Percentiles rank a stretch among this genome's conserved stretches.
phyloP scores from a whole-genome alignment of 495 filamentous ascomycete genomes.

The Collariella sp. region DNA sequence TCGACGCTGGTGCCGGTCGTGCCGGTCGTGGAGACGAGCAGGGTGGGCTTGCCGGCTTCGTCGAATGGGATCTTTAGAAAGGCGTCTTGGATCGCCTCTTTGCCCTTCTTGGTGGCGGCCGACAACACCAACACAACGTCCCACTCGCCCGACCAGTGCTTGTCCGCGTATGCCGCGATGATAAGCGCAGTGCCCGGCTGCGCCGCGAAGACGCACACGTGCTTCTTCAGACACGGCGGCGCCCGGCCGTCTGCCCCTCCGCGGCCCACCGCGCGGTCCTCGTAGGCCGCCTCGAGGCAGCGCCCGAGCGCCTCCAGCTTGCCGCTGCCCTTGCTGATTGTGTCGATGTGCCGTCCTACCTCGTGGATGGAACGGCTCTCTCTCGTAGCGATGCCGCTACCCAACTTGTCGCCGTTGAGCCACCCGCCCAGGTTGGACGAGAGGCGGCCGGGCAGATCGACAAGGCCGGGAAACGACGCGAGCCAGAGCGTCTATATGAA shows the following conservation, averaged over 20 bases:
- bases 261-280: background rate
- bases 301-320: no score
- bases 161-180: no score
- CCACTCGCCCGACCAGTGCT: no score
- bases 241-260: background rate
- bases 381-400: background rate
- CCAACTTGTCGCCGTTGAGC: slow-evolving; percentile 1
- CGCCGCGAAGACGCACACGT: slow-evolving; percentile 6
- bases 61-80: background rate
- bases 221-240: slow-evolving; percentile 6
- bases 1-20: no score
- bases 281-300: slow-evolving; percentile 3
- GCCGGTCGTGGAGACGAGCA: no score
- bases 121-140: background rate
- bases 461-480: no score
- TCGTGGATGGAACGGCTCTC: slow-evolving; percentile 6
- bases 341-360: no score
- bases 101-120: background rate
- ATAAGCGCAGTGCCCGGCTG: no score
- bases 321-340: no score
- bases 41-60: background rate
- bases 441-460: no score
- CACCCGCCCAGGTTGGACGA: background rate
- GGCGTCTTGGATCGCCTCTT: background rate
- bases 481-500: no score